These are phyloP conservation scores for Carex myosuroides DNA, from an alignment of 176 grass and related monocot genomes.

Conservation along the genomic window DNA sequence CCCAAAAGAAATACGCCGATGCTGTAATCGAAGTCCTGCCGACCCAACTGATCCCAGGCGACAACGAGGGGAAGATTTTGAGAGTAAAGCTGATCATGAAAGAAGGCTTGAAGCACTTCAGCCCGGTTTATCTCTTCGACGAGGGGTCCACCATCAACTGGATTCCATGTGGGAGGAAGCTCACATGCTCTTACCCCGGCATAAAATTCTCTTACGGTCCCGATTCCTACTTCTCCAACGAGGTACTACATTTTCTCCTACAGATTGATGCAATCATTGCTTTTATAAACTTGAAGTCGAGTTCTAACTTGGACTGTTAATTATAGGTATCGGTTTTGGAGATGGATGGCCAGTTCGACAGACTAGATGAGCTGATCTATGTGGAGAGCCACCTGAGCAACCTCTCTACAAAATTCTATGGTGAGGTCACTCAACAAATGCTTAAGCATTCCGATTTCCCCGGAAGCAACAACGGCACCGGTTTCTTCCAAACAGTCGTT, in stretches of 20 bases:
- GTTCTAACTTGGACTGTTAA: not conserved
- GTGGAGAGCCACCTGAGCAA: conserved; percentile 92
- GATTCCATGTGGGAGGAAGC: conserved; percentile 87
- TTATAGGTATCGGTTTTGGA: conserved; percentile 74
- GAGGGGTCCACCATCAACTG: conserved; percentile 80
- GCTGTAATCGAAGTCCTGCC: conserved; percentile 84
- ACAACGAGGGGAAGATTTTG: conserved; percentile 78
- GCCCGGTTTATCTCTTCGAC: conserved; percentile 83
- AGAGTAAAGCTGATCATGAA: conserved; percentile 77
- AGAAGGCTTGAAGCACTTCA: conserved; percentile 67
- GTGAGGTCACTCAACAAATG: conserved; percentile 94
- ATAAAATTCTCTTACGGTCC: conserved; percentile 79
- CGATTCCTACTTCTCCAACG: conserved; percentile 59
- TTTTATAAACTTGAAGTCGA: not conserved
- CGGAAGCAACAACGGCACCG: conserved; percentile 83
- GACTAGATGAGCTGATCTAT: conserved; percentile 82
- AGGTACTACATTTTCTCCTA: conserved; percentile 39
- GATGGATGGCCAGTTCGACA: conserved; percentile 89
- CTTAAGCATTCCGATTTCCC: conserved; percentile 85
- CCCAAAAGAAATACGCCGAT: conserved; percentile 85
- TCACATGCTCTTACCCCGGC: conserved; percentile 85
- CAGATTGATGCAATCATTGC: not conserved
- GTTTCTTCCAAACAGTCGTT: conserved; percentile 77
- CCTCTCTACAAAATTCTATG: conserved; percentile 83
- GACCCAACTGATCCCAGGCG: conserved; percentile 76